Evolutionary conservation across 2,329 filamentous ascomycete genomes (phyloP).

Genomic region (Colletotrichum costaricense): DNA sequence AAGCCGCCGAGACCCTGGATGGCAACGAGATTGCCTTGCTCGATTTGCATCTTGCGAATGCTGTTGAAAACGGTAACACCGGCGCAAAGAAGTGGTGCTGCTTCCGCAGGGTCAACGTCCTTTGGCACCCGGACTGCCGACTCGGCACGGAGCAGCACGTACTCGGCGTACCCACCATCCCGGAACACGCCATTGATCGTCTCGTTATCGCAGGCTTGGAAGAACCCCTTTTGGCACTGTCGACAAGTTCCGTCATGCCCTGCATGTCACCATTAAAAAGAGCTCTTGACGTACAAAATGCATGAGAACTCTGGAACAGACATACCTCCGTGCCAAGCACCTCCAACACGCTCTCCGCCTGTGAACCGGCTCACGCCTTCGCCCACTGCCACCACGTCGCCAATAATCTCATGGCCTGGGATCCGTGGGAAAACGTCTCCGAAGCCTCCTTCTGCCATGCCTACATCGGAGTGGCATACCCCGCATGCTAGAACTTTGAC

Average conservation of each 20-base stretch:
- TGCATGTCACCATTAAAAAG: slow-evolving; percentile 37
- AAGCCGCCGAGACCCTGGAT: slow-evolving; percentile 80
- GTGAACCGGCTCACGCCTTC: slow-evolving; percentile 67
- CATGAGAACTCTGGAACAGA: slow-evolving; percentile 43
- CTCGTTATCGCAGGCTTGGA: slow-evolving; percentile 75
- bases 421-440: slow-evolving; percentile 69
- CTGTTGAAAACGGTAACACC: slow-evolving; percentile 73
- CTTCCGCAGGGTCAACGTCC: slow-evolving; percentile 62
- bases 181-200: slow-evolving; percentile 73
- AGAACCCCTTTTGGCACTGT: slow-evolving; percentile 70
- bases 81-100: slow-evolving; percentile 72
- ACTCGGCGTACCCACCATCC: slow-evolving; percentile 77
- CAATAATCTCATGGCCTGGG: slow-evolving; percentile 79
- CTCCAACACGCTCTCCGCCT: slow-evolving; percentile 71
- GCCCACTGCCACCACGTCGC: slow-evolving; percentile 72
- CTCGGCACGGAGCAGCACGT: slow-evolving; percentile 69
- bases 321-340: slow-evolving; percentile 74
- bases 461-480: slow-evolving; percentile 74
- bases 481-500: slow-evolving; percentile 80
- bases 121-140: slow-evolving; percentile 67
- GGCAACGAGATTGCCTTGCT: slow-evolving; percentile 64
- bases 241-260: slow-evolving; percentile 72
- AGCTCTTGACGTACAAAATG: background rate
- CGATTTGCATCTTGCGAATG: slow-evolving; percentile 64
- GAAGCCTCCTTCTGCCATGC: slow-evolving; percentile 59